These are phyloP conservation scores for Clarireedia sp. DNA, from an alignment of 2,329 filamentous ascomycete species.

Conservation along the genomic window DNA sequence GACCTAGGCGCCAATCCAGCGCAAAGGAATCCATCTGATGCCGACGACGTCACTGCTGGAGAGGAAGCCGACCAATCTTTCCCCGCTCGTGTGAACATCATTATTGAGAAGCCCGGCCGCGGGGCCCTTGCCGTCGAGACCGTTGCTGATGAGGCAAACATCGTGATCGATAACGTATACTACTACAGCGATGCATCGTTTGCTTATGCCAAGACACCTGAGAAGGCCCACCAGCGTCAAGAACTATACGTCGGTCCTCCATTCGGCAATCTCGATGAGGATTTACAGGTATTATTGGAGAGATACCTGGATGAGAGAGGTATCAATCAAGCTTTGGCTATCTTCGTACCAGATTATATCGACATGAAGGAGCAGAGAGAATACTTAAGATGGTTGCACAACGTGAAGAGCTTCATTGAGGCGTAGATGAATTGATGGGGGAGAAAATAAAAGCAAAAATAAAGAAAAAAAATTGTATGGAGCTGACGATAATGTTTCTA, in stretches of 20 bases:
- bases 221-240: slow-evolving; percentile 68
- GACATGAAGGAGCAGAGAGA: slow-evolving; percentile 98
- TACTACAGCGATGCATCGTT: slow-evolving; percentile 74
- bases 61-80: slow-evolving; percentile 47
- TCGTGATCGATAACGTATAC: slow-evolving; percentile 85
- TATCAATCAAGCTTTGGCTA: slow-evolving; percentile 74
- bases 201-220: slow-evolving; percentile 67
- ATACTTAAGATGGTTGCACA: slow-evolving; percentile 84
- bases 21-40: slow-evolving; percentile 46
- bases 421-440: slow-evolving; percentile 37
- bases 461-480: background rate
- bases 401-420: slow-evolving; percentile 79
- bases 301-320: slow-evolving; percentile 92
- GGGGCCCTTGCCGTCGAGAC: slow-evolving; percentile 85
- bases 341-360: slow-evolving; percentile 93
- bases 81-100: slow-evolving; percentile 76
- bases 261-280: slow-evolving; percentile 91
- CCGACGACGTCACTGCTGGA: slow-evolving; percentile 45
- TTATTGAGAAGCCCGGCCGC: slow-evolving; percentile 78
- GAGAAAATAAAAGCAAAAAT: background rate
- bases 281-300: slow-evolving; percentile 87
- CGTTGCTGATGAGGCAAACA: slow-evolving; percentile 73
- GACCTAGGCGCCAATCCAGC: slow-evolving; percentile 37
- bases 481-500: slow-evolving; percentile 13
- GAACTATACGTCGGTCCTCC: slow-evolving; percentile 83